Percentiles rank a stretch among this genome's conserved stretches.
These are phyloP conservation scores for Oidium heveae DNA, from an alignment of 2,329 filamentous ascomycete genomes.

Conservation along the genomic window DNA sequence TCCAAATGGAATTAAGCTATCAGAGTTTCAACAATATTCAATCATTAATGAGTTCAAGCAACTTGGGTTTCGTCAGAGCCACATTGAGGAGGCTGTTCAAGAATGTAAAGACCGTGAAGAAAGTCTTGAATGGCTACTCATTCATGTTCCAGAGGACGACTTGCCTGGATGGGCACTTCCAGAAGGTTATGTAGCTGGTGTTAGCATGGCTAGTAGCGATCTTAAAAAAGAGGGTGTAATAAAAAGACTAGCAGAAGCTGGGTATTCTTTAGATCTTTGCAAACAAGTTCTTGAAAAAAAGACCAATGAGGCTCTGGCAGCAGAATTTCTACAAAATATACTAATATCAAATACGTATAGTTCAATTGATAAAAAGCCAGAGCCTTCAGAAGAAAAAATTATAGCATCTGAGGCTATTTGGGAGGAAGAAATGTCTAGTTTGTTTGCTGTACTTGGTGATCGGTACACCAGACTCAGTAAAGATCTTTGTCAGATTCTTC, in stretches of 20 bases:
- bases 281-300: slow-evolving; percentile 48
- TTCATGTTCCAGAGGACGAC: slow-evolving; percentile 93
- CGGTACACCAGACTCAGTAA: slow-evolving; percentile 34
- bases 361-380: slow-evolving; percentile 14
- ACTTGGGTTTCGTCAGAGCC: slow-evolving; percentile 73
- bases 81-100: slow-evolving; percentile 65
- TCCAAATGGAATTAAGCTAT: slow-evolving; percentile 43
- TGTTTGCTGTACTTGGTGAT: slow-evolving; percentile 70
- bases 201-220: slow-evolving; percentile 64
- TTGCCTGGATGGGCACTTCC: slow-evolving; percentile 81
- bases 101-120: slow-evolving; percentile 85
- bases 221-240: slow-evolving; percentile 59
- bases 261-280: slow-evolving; percentile 69
- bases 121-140: slow-evolving; percentile 81
- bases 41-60: slow-evolving; percentile 49
- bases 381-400: slow-evolving; percentile 15
- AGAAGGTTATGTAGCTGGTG: slow-evolving; percentile 72
- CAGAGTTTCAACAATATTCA: slow-evolving; percentile 25
- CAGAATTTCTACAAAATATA: slow-evolving; percentile 51
- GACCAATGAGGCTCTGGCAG: slow-evolving; percentile 48
- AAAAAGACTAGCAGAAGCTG: slow-evolving; percentile 55
- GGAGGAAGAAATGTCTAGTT: slow-evolving; percentile 61
- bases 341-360: slow-evolving; percentile 26
- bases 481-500: slow-evolving; percentile 42
- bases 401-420: slow-evolving; percentile 38